These are phyloP conservation scores for Phaeoacremonium minimum DNA, from an alignment of 2,329 filamentous ascomycete species.

Conservation along the genomic window DNA sequence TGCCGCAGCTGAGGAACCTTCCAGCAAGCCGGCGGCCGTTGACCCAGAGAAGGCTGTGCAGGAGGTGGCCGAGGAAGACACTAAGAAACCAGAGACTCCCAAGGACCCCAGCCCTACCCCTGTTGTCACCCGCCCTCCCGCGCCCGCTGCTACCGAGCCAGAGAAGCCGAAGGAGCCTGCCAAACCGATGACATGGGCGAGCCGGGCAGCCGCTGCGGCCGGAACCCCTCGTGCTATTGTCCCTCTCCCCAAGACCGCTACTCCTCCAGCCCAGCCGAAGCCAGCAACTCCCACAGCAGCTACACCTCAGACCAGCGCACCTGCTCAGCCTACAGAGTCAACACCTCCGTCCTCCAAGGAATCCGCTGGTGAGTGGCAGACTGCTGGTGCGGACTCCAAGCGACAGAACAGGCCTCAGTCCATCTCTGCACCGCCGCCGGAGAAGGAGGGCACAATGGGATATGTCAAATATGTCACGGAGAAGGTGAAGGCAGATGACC, in stretches of 20 bases:
- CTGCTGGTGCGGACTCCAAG: conserved; percentile 78
- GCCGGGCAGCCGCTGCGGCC: conserved; percentile 57
- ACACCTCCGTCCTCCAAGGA: conserved; percentile 44
- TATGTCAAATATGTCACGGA: conserved; percentile 97
- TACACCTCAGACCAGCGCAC: conserved; percentile 28
- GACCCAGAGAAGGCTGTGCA: conserved; percentile 46
- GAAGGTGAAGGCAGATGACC: conserved; percentile 68
- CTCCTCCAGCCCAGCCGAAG: conserved; percentile 43
- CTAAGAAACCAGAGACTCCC: conserved; percentile 61
- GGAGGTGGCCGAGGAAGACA: conserved; percentile 51
- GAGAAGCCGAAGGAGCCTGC: conserved; percentile 41
- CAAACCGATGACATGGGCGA: conserved; percentile 74
- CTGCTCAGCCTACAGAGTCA: conserved; percentile 28
- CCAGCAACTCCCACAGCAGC: conserved; percentile 42
- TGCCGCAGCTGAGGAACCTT: conserved; percentile 19
- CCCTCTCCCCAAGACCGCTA: conserved; percentile 53
- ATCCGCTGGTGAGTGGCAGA: conserved; percentile 75
- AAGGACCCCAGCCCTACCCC: conserved; percentile 57
- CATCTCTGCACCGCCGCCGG: conserved; percentile 51
- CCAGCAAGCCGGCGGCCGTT: conserved; percentile 26
- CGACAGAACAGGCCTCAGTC: conserved; percentile 73
- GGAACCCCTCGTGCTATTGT: conserved; percentile 44
- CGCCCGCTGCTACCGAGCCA: conserved; percentile 38
- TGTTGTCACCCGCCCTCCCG: conserved; percentile 41
- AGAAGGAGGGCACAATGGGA: conserved; percentile 74